Conservation (phyloP, 371 early-diverging fungal genomes). For the Mucor sp. region DNA sequence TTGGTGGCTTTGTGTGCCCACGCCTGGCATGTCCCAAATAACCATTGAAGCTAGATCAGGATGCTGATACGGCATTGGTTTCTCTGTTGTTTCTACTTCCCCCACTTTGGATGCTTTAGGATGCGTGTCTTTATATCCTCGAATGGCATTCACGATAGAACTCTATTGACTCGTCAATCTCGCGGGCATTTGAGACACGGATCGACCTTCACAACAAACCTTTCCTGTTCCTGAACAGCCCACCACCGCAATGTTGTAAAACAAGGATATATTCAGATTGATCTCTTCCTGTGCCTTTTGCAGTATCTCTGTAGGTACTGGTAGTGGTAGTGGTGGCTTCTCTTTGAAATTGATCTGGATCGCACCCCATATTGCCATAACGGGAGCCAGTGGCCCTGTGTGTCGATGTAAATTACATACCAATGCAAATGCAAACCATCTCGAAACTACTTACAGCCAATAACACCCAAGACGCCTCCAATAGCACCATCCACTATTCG, state of each 20-base stretch:
- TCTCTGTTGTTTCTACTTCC: slow-evolving; percentile 42
- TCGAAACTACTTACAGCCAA: slow-evolving; percentile 21
- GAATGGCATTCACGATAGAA: slow-evolving; percentile 49
- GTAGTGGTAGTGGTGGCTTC: slow-evolving; percentile 31
- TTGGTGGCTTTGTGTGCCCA: slow-evolving; percentile 42
- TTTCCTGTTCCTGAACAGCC: slow-evolving; percentile 52
- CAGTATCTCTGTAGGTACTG: slow-evolving; percentile 31
- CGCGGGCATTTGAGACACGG: not conserved
- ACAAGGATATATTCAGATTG: slow-evolving; percentile 36
- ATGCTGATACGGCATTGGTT: slow-evolving; percentile 42
- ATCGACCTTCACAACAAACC: slow-evolving; percentile 13
- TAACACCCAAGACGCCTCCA: slow-evolving; percentile 47
- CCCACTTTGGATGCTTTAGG: slow-evolving; percentile 39
- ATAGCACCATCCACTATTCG: slow-evolving; percentile 47
- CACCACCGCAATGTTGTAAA: slow-evolving; percentile 50
- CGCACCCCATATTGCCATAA: slow-evolving; percentile 46
- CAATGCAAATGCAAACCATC: not conserved
- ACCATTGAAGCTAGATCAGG: slow-evolving; percentile 45
- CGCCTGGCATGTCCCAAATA: slow-evolving; percentile 57
- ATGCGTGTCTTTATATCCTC: slow-evolving; percentile 43
- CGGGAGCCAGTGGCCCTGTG: slow-evolving; percentile 51
- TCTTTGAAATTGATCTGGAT: slow-evolving; percentile 46
- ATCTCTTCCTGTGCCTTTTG: slow-evolving; percentile 33
- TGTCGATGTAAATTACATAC: not conserved
- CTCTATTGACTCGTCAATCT: slow-evolving; percentile 23